Percentiles rank a stretch among this genome's conserved stretches.
These are phyloP conservation scores for Erythrobasidium yunnanense DNA, from an alignment of 768 basidiomycete genomes.

Conservation along the genomic window DNA sequence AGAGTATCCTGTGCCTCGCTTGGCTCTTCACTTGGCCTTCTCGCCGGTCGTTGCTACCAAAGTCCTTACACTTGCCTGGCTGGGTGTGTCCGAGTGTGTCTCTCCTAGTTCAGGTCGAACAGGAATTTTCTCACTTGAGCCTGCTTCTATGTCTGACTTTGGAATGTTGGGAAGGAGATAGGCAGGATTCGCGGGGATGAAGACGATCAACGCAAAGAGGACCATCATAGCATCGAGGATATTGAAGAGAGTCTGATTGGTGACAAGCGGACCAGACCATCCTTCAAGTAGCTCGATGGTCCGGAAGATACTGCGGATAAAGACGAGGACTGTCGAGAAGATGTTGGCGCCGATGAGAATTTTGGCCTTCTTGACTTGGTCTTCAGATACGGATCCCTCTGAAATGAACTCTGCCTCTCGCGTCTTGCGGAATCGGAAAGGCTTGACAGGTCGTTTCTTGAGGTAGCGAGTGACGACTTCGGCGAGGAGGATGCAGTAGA, in stretches of 20 bases:
- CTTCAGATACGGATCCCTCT: neutral
- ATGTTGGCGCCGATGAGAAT: constrained; percentile 5
- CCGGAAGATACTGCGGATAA: constrained; percentile 19
- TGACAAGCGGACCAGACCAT: constrained; percentile 10
- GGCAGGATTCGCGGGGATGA: constrained; percentile 10
- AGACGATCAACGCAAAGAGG: neutral
- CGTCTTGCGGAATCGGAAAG: constrained; percentile 14
- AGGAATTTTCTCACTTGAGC: too few species aligned
- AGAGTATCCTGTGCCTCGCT: too few species aligned
- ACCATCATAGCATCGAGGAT: constrained; percentile 19
- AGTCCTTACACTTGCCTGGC: too few species aligned
- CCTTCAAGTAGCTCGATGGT: constrained; percentile 6
- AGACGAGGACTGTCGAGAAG: constrained; percentile 19
- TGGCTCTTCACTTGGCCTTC: too few species aligned
- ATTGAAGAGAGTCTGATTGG: constrained; percentile 16
- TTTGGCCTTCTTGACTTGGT: neutral
- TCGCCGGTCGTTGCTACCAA: too few species aligned
- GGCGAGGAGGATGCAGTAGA: constrained; percentile 12
- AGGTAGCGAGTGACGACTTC: constrained; percentile 18
- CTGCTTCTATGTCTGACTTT: too few species aligned
- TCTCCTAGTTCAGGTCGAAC: too few species aligned
- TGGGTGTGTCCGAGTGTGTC: too few species aligned
- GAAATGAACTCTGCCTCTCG: neutral
- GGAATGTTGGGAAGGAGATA: constrained; percentile 8
- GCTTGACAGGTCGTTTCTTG: neutral